A percentile compares a stretch with the other conserved stretches of the same genome.
phyloP scores from a whole-genome alignment of 441 rosid species.

The Omphalea diandra region DNA sequence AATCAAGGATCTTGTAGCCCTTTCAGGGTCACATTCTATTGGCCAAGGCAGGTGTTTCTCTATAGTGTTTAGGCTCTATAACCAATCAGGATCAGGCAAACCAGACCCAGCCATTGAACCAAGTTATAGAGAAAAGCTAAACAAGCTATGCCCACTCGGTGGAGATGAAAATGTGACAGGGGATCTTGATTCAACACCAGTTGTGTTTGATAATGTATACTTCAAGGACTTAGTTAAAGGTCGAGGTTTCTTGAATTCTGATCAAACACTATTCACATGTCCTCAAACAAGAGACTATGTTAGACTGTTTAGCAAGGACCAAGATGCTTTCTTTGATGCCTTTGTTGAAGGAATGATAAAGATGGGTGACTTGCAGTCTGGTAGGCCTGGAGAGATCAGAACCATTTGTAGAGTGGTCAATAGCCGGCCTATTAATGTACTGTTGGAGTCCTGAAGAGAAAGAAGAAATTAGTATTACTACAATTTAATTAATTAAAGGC shows the following conservation, averaged over 20 bases:
- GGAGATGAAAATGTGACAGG: constrained; percentile 73
- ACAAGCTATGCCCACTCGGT: constrained; percentile 60
- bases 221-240: constrained; percentile 78
- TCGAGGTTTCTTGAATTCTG: constrained; percentile 87
- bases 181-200: constrained; percentile 71
- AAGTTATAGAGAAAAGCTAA: constrained; percentile 43
- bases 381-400: constrained; percentile 73
- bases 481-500: background rate
- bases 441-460: constrained; percentile 29
- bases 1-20: constrained; percentile 72
- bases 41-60: constrained; percentile 90
- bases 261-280: constrained; percentile 64
- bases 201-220: constrained; percentile 62
- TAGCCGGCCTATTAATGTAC: constrained; percentile 27
- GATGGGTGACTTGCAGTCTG: constrained; percentile 80
- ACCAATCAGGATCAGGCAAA: constrained; percentile 74
- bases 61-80: constrained; percentile 77
- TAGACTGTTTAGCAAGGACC: constrained; percentile 43
- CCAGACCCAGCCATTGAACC: constrained; percentile 72
- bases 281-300: constrained; percentile 53
- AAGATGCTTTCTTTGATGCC: constrained; percentile 57
- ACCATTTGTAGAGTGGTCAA: constrained; percentile 67
- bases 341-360: constrained; percentile 82
- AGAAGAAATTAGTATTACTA: background rate
- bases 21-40: constrained; percentile 92